Evolutionary conservation across 768 basidiomycete species (phyloP).

Genomic region (Auricularia sp.): DNA sequence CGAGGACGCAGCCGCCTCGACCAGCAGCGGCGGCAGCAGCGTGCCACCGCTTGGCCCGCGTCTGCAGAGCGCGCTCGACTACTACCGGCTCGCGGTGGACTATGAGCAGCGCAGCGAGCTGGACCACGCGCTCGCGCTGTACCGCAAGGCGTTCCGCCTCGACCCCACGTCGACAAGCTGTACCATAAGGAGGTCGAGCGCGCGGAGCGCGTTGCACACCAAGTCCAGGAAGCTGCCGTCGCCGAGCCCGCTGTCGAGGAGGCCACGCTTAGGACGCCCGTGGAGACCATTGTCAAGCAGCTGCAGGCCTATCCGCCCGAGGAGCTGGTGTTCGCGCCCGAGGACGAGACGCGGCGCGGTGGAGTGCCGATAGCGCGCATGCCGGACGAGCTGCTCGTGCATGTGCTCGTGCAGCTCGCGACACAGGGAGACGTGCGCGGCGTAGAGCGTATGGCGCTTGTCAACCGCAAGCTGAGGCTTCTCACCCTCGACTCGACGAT

Average conservation of each 20-base stretch:
- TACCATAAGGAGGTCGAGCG: slow-evolving; percentile 34
- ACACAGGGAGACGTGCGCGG: slow-evolving; percentile 37
- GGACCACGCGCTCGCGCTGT: slow-evolving; percentile 65
- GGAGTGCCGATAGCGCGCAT: slow-evolving; percentile 42
- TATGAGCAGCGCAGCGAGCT: slow-evolving; percentile 65
- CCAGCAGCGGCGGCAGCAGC: background rate
- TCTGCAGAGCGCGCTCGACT: slow-evolving; percentile 43
- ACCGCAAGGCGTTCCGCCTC: slow-evolving; percentile 71
- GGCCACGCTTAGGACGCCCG: background rate
- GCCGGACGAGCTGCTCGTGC: slow-evolving; percentile 69
- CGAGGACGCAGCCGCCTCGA: background rate
- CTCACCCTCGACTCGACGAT: slow-evolving; percentile 58
- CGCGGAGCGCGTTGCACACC: background rate
- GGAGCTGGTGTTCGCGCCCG: slow-evolving; percentile 45
- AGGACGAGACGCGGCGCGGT: slow-evolving; percentile 47
- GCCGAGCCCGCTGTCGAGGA: background rate
- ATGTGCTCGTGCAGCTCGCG: slow-evolving; percentile 49
- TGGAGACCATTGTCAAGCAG: background rate
- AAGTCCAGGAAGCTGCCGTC: background rate
- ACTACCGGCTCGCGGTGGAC: slow-evolving; percentile 62
- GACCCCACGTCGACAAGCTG: slow-evolving; percentile 65
- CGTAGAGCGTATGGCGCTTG: slow-evolving; percentile 68
- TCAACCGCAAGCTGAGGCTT: slow-evolving; percentile 65
- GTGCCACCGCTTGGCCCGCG: slow-evolving; percentile 19
- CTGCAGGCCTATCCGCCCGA: background rate